Evolutionary conservation across 345 rosid genomes (phyloP), one percentile per base, ranked within the genome.

Genomic region (Populus davidiana): DNA sequence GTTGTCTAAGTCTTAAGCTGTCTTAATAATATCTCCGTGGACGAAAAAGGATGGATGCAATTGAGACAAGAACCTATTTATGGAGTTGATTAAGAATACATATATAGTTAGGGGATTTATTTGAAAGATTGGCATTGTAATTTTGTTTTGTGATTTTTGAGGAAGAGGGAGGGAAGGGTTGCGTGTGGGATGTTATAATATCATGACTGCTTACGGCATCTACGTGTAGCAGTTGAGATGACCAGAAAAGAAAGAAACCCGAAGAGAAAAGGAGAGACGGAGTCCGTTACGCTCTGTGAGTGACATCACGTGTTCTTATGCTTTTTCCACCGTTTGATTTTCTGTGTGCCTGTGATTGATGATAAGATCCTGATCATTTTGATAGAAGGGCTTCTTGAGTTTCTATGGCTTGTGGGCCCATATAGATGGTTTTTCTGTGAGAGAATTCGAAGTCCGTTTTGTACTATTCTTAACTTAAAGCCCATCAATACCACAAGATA

Each of bases 191-290:
- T 80, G 72, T 69, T 76, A 31, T 61, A 74, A 80, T 47, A 82
- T 78, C 76, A 69, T 74, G 61, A 38, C 79, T 80, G 87, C 86
- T 85, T 79, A 84, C 90, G 88, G 82, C 90, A 85, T 78, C 86
- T 80, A 79, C 89, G 89, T 85, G 89, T 89, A 67, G 85, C 77
- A 87, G 86, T 84, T 79, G 89, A 71, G 86, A 79, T 78, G 54
- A 72, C 67, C 86, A 61, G 84, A 70, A 66, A 66, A 25, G 18
- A 20, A 20, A n/a, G 63, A 25, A 35, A n/a, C 31, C 13, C 39
- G 5, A 17, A 27, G 18, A 8, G 2, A 8, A 56, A 21, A 16
- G 17, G 36, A 2, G 21, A 6, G 36, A 33, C n/a, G 39, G 14
- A 16, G 11, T 14, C 69, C 69, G 69, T 65, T 27, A 27, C 4